phyloP scores from a whole-genome alignment of 768 basidiomycete genomes.

The Pleurotus eryngii region DNA sequence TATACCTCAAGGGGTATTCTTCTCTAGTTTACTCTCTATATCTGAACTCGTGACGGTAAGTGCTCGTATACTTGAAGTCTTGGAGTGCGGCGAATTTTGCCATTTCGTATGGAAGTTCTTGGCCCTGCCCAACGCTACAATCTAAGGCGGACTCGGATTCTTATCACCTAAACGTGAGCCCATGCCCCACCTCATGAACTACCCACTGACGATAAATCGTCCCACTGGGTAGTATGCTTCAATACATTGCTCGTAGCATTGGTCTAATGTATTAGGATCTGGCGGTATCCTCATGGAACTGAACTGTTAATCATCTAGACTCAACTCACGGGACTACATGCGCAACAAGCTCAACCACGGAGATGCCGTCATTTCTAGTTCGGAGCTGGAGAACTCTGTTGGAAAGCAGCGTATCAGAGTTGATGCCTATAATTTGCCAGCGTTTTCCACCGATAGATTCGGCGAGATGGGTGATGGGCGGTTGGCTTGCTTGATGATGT shows the following conservation, averaged over 20 bases:
- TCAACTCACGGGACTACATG: slow-evolving; percentile 5
- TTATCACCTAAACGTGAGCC: slow-evolving; percentile 1
- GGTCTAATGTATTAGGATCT: not conserved
- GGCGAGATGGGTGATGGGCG: no score
- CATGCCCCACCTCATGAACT: not conserved
- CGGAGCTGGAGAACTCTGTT: not conserved
- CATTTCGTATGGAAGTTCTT: slow-evolving; percentile 2
- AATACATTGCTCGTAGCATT: not conserved
- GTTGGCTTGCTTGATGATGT: no score
- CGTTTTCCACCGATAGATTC: no score
- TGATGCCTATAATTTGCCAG: no score
- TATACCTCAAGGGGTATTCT: not conserved
- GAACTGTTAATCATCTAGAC: not conserved
- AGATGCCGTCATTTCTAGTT: not conserved
- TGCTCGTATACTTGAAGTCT: not conserved
- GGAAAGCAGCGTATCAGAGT: no score
- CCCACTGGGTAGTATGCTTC: not conserved
- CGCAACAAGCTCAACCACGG: not conserved
- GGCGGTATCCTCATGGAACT: not conserved
- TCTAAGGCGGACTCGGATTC: slow-evolving; percentile 6
- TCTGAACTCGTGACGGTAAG: not conserved
- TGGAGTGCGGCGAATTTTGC: not conserved
- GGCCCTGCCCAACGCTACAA: slow-evolving; percentile 3
- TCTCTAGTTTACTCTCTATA: not conserved
- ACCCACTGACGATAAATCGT: not conserved